Evolutionary conservation across 2,329 filamentous ascomycete genomes (phyloP).

Genomic region (Rhytidhysteron rufulum): DNA sequence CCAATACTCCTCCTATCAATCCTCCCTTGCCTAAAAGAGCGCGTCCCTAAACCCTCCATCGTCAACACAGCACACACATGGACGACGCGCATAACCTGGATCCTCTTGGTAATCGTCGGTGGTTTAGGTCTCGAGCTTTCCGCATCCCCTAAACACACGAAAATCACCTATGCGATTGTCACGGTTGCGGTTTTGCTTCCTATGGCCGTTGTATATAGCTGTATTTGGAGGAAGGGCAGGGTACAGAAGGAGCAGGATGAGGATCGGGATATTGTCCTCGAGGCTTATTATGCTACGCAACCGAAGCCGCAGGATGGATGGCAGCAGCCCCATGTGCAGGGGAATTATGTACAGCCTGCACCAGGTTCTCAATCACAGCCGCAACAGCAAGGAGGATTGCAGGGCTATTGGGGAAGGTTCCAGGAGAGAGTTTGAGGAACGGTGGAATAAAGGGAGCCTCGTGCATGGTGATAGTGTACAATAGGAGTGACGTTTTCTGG

Average conservation of each 20-base stretch:
- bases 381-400: no score
- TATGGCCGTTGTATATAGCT: constrained; percentile 16
- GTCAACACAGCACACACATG: constrained; percentile 1
- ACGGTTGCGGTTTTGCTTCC: constrained; percentile 21
- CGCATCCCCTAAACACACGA: constrained; percentile 17
- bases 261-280: constrained; percentile 19
- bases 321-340: no score
- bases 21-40: not conserved
- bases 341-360: no score
- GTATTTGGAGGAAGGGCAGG: constrained; percentile 21
- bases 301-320: no score
- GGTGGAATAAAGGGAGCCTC: no score
- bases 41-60: not conserved
- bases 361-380: no score
- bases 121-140: constrained; percentile 31
- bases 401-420: no score
- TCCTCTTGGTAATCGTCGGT: constrained; percentile 26
- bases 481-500: no score
- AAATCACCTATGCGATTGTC: constrained; percentile 25
- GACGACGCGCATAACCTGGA: not conserved
- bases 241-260: constrained; percentile 11
- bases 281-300: constrained; percentile 9
- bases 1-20: constrained; percentile 13
- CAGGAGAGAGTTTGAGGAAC: no score
- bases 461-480: no score